These are phyloP conservation scores for Tetracentron sinense DNA, from an alignment of 164 flowering plant genomes.

Conservation along the genomic window DNA sequence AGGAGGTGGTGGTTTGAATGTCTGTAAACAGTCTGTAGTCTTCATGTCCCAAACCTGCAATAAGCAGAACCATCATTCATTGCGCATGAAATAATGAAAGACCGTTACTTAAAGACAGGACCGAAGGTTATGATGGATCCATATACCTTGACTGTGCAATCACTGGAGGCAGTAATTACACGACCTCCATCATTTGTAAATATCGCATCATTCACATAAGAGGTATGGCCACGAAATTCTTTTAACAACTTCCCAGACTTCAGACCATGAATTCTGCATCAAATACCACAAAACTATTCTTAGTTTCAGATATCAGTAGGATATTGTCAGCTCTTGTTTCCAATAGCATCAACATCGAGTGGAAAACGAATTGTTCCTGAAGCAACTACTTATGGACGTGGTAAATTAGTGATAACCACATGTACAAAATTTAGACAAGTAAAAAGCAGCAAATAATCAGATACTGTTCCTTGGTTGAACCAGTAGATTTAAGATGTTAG, in stretches of 20 bases:
- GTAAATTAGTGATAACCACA: not conserved
- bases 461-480: not conserved
- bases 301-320: not conserved
- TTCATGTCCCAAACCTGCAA: constrained; percentile 93
- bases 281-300: constrained; percentile 7
- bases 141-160: constrained; percentile 88
- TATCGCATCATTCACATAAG: constrained; percentile 91
- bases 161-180: constrained; percentile 98
- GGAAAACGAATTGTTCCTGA: not conserved
- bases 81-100: not conserved
- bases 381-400: not conserved
- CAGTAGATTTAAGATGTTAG: not conserved
- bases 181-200: constrained; percentile 90
- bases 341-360: not conserved
- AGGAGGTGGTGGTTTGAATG: constrained; percentile 98
- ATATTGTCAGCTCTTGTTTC: no score
- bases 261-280: constrained; percentile 85
- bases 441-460: not conserved
- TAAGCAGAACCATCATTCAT: constrained; percentile 3
- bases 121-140: not conserved
- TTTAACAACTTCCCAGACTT: constrained; percentile 93
- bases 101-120: not conserved
- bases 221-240: constrained; percentile 95
- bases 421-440: no score
- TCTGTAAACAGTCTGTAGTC: constrained; percentile 88